A percentile compares a stretch with the other conserved stretches of the same genome.
These are phyloP conservation scores for Pythium grandisporangium DNA, from an alignment of 352 stramenopile genomes.

Conservation along the genomic window DNA sequence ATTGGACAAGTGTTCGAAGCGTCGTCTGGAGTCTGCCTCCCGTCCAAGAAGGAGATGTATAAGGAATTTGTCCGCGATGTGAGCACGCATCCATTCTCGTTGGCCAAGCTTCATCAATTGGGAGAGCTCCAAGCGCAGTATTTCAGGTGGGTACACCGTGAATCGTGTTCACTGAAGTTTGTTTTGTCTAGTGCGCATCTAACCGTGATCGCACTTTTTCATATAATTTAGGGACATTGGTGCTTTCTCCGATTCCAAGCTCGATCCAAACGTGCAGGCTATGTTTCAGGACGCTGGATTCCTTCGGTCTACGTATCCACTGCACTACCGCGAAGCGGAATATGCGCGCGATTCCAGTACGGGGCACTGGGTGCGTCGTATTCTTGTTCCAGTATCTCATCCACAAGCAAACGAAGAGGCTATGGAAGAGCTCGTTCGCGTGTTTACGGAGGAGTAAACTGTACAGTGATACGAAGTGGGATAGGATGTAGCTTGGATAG, in stretches of 20 bases:
- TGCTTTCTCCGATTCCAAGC: slow-evolving; percentile 13
- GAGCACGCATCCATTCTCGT: slow-evolving; percentile 20
- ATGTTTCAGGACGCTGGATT: slow-evolving; percentile 62
- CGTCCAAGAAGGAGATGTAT: slow-evolving; percentile 66
- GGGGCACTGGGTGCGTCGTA: slow-evolving; percentile 14
- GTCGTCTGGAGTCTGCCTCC: slow-evolving; percentile 19
- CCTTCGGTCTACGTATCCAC: slow-evolving; percentile 43
- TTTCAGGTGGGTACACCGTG: slow-evolving; percentile 6
- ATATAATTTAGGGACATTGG: slow-evolving; percentile 10
- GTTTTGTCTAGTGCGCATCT: slow-evolving; percentile 3
- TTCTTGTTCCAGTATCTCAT: slow-evolving; percentile 5
- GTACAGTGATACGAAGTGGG: too few relatives aligned
- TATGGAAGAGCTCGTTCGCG: slow-evolving; percentile 11
- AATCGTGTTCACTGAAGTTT: neutral
- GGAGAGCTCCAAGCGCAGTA: slow-evolving; percentile 20
- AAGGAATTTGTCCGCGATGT: slow-evolving; percentile 41
- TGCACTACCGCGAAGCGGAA: slow-evolving; percentile 53
- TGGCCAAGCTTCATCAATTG: slow-evolving; percentile 67
- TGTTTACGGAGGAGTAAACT: too few relatives aligned
- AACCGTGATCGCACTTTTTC: neutral
- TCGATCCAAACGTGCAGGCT: slow-evolving; percentile 36
- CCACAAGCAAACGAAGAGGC: neutral
- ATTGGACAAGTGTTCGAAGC: slow-evolving; percentile 45
- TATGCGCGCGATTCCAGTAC: slow-evolving; percentile 24
- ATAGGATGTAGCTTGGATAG: too few relatives aligned